Base-by-base conservation (phyloP, 2,329 filamentous ascomycete species). In the Colletotrichum truncatum region DNA sequence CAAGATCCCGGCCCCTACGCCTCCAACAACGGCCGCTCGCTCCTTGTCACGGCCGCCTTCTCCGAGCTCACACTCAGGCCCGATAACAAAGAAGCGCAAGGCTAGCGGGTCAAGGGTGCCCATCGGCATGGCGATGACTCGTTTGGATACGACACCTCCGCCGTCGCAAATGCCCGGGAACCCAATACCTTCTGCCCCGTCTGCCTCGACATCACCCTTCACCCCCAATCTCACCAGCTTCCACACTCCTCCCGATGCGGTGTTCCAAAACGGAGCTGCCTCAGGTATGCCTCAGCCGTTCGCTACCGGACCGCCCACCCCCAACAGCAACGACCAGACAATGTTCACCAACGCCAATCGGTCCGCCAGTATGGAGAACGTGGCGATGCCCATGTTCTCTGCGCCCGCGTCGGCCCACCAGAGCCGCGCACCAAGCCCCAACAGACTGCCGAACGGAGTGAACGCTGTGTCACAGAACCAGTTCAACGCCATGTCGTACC, bases 61-160 rank as follows among this genome's bases (percentile, higher is more conserved):
- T 1, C 92, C 93, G 1, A 85, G 79, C 51, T 87, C 84, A 12
- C 84, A 89, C 55, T 80, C 84, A 30, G 91, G 89, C 1, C 91
- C 91, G 2, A 84, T 84, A 32, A 85, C 88, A 43, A 97, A 97
- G 82, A 94, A 94, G 79, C 87, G 94, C 68, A 97, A 97, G 77
- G 89, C 91, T 6, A 94, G 90, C 74, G 85, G 85, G 39, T 86
- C 87, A 32, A 93, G 93, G 75, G 81, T 97, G 12, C 92, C 93
- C 1, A 89, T 86, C 16, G 89, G 87, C 14, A 78, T 97, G 70
- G 87, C 90, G 7, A 97, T 97, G 94, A 97, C 94, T 2, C 89
- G 89, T 59, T 82, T 96, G 34, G 92, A 96, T 70, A 89, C 87
- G 2, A 81, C 77, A 51, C 83, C 74, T 70, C 78, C 77, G 66